Conservation (phyloP, 2,329 filamentous ascomycete species). For the Huntiella decipiens region DNA sequence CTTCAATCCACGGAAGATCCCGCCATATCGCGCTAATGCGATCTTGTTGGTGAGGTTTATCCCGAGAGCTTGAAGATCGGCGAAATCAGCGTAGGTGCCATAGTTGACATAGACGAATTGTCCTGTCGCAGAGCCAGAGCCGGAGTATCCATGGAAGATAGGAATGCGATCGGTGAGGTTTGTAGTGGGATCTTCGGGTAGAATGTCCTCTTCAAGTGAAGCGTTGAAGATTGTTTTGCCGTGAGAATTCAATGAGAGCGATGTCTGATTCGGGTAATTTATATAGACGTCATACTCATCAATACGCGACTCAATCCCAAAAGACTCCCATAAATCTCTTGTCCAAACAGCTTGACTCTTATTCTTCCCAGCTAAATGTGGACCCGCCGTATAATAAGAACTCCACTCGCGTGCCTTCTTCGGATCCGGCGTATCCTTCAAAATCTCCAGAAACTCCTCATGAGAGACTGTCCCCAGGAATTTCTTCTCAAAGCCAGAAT, state of each 20-base stretch:
- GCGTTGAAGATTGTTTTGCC: slow-evolving; percentile 48
- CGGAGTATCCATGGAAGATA: slow-evolving; percentile 89
- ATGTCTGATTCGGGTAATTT: slow-evolving; percentile 57
- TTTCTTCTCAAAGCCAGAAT: not conserved
- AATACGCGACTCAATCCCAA: slow-evolving; percentile 46
- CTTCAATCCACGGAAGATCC: slow-evolving; percentile 76
- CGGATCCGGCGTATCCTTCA: slow-evolving; percentile 38
- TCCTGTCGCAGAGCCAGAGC: slow-evolving; percentile 76
- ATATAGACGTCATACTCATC: slow-evolving; percentile 58
- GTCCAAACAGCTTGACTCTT: slow-evolving; percentile 63
- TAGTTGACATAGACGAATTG: slow-evolving; percentile 82
- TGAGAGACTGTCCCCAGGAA: slow-evolving; percentile 16
- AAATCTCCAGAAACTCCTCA: slow-evolving; percentile 34
- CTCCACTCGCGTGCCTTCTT: slow-evolving; percentile 51
- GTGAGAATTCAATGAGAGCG: slow-evolving; percentile 24
- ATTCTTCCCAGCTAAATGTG: slow-evolving; percentile 62
- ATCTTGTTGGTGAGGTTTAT: slow-evolving; percentile 69
- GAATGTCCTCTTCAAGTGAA: slow-evolving; percentile 62
- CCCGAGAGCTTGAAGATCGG: slow-evolving; percentile 59
- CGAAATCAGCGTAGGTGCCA: slow-evolving; percentile 69
- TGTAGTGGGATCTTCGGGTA: slow-evolving; percentile 68
- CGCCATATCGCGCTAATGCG: slow-evolving; percentile 68
- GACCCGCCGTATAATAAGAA: slow-evolving; percentile 56
- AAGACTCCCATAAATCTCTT: slow-evolving; percentile 50
- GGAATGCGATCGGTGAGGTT: slow-evolving; percentile 55